Base-by-base conservation (phyloP, 2,329 filamentous ascomycete species). In the Lecanicillium sp. region DNA sequence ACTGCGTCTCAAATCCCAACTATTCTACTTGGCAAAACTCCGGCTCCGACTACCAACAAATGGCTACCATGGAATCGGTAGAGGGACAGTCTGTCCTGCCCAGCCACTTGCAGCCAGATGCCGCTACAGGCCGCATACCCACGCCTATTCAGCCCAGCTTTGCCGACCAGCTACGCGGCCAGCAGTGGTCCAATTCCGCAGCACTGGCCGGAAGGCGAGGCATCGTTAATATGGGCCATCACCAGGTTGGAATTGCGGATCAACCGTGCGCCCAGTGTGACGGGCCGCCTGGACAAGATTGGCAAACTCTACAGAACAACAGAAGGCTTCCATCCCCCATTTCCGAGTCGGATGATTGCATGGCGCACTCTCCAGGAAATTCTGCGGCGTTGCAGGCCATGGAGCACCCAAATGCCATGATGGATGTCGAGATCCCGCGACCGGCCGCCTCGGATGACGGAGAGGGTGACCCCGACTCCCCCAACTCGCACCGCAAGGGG, bases 91-190 rank as follows among this genome's bases (percentile, higher is more conserved):
- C 41, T 23, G 44, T 48, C 45, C 54, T 56, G 23, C 51, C 52
- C 47, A 58, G 56, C 40, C 54, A 55, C 15, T 40, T 8, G 35
- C 27, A 26, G 27, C 33, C 37, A 26, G 38, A 19, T 38, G 50
- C 15, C 21, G 65, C 38, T 10, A 66, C 66, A 17, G 69, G 70
- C 49, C 75, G 77, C 40, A 73, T 81, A 62, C 77, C 78, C 2
- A 81, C 78, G 2, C 78, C 78, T 2, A 79, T 81, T n/a, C 73
- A 80, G 54, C 73, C 74, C 51, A 77, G 65, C 43, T 81, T 81
- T 56, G 73, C 75, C 1, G 70, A 71, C 2, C 76, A 81, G 56
- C 67, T 78, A 20, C 70, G 74, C 48, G 75, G 75, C n/a, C 72
- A 72, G 54, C 71, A 69, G 54, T 71, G 73, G 67, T 37, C 44